Percentiles rank a stretch among this genome's conserved stretches.
These are phyloP conservation scores for Curvularia lunata DNA, from an alignment of 2,329 filamentous ascomycete species.

Conservation along the genomic window DNA sequence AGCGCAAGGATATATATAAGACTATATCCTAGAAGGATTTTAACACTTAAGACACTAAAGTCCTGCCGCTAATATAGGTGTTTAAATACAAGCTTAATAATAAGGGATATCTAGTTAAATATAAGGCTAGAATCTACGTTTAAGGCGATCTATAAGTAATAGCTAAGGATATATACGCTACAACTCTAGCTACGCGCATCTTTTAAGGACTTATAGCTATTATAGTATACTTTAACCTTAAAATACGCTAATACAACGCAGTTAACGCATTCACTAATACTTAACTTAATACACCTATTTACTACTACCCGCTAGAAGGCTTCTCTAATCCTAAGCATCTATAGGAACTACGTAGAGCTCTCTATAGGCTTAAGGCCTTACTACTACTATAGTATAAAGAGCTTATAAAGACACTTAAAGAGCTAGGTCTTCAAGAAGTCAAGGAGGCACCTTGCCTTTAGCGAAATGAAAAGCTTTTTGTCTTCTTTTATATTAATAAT, in stretches of 20 bases:
- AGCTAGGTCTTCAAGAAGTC: conserved; percentile 1
- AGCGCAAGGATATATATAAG: conserved; percentile 18
- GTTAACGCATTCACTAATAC: not conserved
- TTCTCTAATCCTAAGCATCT: no score
- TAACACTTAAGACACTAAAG: conserved; percentile 15
- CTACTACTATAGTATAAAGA: no score
- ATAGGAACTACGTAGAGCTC: no score
- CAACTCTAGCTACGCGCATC: not conserved
- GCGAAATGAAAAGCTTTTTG: conserved; percentile 1
- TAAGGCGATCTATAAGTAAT: no score
- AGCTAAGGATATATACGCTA: no score
- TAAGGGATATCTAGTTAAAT: no score
- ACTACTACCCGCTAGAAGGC: not conserved
- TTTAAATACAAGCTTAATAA: conserved; percentile 25
- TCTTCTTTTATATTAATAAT: conserved; percentile 7
- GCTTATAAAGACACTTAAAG: conserved; percentile 1
- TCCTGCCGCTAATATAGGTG: conserved; percentile 18
- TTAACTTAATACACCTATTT: not conserved
- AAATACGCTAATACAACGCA: not conserved
- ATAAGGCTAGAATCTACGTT: no score
- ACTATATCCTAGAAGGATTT: conserved; percentile 21
- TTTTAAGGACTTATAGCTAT: not conserved
- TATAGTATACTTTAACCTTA: not conserved
- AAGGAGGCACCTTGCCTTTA: not conserved
- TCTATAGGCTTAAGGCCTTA: no score